These are phyloP conservation scores for Kazachstania kunashirensis DNA, from an alignment of 805 yeast species.

Conservation along the genomic window DNA sequence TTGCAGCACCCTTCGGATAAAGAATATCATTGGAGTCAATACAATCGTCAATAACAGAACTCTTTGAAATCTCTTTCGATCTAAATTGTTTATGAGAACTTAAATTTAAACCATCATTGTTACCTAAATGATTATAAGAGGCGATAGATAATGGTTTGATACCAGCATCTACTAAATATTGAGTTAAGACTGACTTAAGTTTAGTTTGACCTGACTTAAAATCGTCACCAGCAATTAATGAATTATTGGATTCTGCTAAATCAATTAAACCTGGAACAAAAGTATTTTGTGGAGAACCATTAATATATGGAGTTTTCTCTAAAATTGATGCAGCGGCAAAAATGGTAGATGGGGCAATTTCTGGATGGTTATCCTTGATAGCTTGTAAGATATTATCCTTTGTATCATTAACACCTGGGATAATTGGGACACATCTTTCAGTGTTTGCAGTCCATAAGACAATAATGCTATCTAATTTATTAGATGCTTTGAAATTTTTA, in stretches of 20 bases:
- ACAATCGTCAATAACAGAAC: constrained; percentile 89
- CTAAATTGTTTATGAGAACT: constrained; percentile 88
- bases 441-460: constrained; percentile 97
- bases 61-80: constrained; percentile 90
- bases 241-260: constrained; percentile 65
- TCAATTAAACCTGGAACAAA: constrained; percentile 92
- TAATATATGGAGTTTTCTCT: constrained; percentile 82
- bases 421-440: constrained; percentile 76
- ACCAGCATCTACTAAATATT: constrained; percentile 94
- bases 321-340: constrained; percentile 90
- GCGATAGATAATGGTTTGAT: constrained; percentile 91
- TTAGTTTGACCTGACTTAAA: constrained; percentile 96
- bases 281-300: constrained; percentile 96
- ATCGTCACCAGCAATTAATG: constrained; percentile 93
- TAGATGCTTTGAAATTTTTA: constrained; percentile 58
- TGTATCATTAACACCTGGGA: constrained; percentile 78
- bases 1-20: constrained; percentile 42
- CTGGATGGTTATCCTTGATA: constrained; percentile 69
- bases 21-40: constrained; percentile 77
- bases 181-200: constrained; percentile 91
- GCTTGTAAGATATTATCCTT: constrained; percentile 67
- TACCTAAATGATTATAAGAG: constrained; percentile 92
- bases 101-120: constrained; percentile 89
- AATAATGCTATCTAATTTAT: constrained; percentile 75
- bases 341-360: constrained; percentile 85